phyloP scores from a whole-genome alignment of 805 yeast genomes.

The Dipodascus albidus region DNA sequence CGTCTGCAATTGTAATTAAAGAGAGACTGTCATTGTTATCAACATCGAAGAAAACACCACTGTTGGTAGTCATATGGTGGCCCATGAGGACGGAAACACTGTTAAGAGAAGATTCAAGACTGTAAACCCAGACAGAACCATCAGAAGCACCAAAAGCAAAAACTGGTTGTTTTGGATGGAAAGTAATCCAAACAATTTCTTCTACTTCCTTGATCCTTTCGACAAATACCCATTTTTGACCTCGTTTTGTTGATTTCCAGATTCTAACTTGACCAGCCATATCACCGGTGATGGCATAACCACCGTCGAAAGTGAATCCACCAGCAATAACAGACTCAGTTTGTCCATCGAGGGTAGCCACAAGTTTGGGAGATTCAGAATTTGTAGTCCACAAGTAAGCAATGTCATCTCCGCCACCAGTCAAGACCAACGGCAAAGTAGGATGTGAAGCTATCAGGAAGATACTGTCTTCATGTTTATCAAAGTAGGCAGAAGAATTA shows the following conservation, averaged over 20 bases:
- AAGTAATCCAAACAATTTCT: constrained; percentile 73
- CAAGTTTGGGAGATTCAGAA: constrained; percentile 69
- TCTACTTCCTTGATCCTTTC: constrained; percentile 76
- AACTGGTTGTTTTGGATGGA: constrained; percentile 64
- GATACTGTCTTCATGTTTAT: constrained; percentile 78
- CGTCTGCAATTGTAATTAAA: constrained; percentile 70
- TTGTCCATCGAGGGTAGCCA: constrained; percentile 67
- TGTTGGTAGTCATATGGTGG: constrained; percentile 72
- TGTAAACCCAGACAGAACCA: constrained; percentile 92
- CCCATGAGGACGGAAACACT: constrained; percentile 33
- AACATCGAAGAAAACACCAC: constrained; percentile 60
- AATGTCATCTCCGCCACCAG: constrained; percentile 91
- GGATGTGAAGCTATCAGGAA: constrained; percentile 81
- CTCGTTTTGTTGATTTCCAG: constrained; percentile 60
- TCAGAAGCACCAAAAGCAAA: constrained; percentile 90
- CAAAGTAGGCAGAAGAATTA: constrained; percentile 84
- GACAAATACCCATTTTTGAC: constrained; percentile 68
- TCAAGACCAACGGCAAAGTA: constrained; percentile 63
- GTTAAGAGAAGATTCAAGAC: constrained; percentile 52
- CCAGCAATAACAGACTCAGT: constrained; percentile 82
- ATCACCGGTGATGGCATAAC: constrained; percentile 77
- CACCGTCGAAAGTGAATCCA: constrained; percentile 75
- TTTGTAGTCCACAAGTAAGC: constrained; percentile 84
- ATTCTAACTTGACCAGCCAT: constrained; percentile 83
- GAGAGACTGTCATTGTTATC: constrained; percentile 48